Percentiles rank a stretch among this genome's conserved stretches.
These are phyloP conservation scores for Erodium moschatum DNA, from an alignment of 441 rosid species.

Conservation along the genomic window DNA sequence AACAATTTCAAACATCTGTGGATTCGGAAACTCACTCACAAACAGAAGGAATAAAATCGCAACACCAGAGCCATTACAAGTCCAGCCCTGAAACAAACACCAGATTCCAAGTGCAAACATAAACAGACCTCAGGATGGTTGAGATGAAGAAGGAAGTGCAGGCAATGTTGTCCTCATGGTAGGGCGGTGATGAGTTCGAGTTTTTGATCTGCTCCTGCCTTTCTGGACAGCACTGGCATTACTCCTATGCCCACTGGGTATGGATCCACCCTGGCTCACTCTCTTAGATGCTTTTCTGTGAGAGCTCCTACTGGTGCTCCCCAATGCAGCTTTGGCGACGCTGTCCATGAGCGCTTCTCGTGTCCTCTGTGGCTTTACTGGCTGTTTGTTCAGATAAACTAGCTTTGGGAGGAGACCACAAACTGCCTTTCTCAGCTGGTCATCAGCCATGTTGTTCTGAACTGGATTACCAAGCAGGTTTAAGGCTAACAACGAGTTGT, in stretches of 20 bases:
- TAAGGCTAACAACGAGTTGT: constrained; percentile 68
- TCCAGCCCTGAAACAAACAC: background rate
- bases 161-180: constrained; percentile 27
- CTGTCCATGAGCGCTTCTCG: constrained; percentile 56
- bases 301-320: constrained; percentile 31
- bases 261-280: constrained; percentile 27
- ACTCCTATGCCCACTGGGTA: constrained; percentile 31
- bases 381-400: constrained; percentile 72
- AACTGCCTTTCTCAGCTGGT: constrained; percentile 70
- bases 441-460: constrained; percentile 65
- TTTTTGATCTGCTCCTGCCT: constrained; percentile 34
- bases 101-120: background rate
- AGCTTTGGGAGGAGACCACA: constrained; percentile 71
- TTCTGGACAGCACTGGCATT: constrained; percentile 24
- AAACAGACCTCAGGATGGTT: background rate
- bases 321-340: constrained; percentile 70
- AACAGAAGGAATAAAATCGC: background rate
- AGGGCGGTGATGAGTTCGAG: constrained; percentile 25
- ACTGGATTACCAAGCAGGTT: constrained; percentile 80
- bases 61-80: background rate
- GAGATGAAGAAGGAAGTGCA: constrained; percentile 31
- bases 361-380: constrained; percentile 67
- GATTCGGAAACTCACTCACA: background rate
- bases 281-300: constrained; percentile 34
- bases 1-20: background rate